phyloP scores from a whole-genome alignment of 805 yeast species.

The Lachancea lanzarotensis region DNA sequence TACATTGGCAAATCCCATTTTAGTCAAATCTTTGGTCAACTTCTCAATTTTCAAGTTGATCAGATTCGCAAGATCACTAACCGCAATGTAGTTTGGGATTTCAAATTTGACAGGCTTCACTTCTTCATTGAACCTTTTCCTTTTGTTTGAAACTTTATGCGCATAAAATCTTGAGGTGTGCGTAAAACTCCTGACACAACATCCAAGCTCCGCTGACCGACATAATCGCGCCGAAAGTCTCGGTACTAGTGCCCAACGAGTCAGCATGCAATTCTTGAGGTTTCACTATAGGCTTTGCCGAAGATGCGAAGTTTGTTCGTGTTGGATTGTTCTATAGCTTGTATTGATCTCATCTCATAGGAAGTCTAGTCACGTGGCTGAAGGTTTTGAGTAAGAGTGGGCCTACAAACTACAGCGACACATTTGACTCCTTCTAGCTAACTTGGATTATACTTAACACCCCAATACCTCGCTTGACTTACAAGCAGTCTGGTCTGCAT shows the following conservation, averaged over 20 bases:
- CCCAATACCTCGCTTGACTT: no score
- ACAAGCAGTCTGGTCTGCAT: no score
- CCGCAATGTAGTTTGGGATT: constrained; percentile 73
- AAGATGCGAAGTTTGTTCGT: no score
- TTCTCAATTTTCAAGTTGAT: constrained; percentile 58
- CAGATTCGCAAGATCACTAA: constrained; percentile 69
- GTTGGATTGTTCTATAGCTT: no score
- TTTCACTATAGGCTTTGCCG: no score
- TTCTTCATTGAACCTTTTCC: constrained; percentile 7
- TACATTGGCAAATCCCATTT: constrained; percentile 67
- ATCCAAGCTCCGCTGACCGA: not conserved
- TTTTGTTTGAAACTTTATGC: constrained; percentile 9
- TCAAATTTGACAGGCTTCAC: constrained; percentile 21
- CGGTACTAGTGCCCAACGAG: not conserved
- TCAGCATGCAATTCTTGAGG: not conserved
- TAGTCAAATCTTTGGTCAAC: constrained; percentile 50
- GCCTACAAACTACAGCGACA: no score
- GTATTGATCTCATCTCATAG: no score
- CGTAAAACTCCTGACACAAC: not conserved
- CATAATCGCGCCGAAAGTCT: not conserved
- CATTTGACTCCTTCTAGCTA: no score
- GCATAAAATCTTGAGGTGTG: constrained; percentile 13
- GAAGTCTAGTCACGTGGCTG: no score
- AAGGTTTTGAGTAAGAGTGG: no score
- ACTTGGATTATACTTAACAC: no score